These are phyloP conservation scores for Graphilbum ipis-grandicollis DNA, from an alignment of 2,329 filamentous ascomycete species.

Conservation along the genomic window DNA sequence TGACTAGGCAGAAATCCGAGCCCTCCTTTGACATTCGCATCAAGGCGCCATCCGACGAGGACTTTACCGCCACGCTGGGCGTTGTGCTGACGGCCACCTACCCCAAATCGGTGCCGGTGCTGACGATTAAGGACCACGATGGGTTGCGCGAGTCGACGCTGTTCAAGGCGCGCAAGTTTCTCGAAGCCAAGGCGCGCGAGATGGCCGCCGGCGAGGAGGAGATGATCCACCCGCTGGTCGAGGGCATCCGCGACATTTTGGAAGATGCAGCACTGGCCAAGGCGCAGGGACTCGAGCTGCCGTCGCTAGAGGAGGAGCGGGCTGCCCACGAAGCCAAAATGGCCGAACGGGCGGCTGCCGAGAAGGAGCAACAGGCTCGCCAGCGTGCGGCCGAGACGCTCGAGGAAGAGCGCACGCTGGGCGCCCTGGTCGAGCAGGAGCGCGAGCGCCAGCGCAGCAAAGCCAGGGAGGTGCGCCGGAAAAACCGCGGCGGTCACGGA, in stretches of 20 bases:
- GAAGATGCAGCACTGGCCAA: constrained; percentile 73
- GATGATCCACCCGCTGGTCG: constrained; percentile 49
- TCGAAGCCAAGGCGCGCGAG: constrained; percentile 39
- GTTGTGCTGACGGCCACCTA: constrained; percentile 82
- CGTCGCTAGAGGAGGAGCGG: constrained; percentile 78
- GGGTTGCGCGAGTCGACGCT: constrained; percentile 53
- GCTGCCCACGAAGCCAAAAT: constrained; percentile 64
- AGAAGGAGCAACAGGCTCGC: constrained; percentile 33
- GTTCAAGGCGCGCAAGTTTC: constrained; percentile 49
- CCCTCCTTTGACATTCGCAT: constrained; percentile 68
- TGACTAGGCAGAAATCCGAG: constrained; percentile 49
- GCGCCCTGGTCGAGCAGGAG: constrained; percentile 56
- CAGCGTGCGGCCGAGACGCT: constrained; percentile 37
- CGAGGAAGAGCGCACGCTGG: constrained; percentile 54
- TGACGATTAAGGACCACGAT: constrained; percentile 48
- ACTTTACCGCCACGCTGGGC: constrained; percentile 52
- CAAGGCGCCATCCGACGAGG: constrained; percentile 54
- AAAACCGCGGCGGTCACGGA: constrained; percentile 22
- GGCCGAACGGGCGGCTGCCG: constrained; percentile 26
- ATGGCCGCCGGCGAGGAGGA: constrained; percentile 35
- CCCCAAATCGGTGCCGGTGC: constrained; percentile 62
- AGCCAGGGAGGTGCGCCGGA: constrained; percentile 45
- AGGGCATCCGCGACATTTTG: constrained; percentile 55
- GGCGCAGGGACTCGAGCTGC: constrained; percentile 57
- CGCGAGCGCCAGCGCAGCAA: constrained; percentile 48